A percentile compares a stretch with the other conserved stretches of the same genome.
phyloP scores from a whole-genome alignment of 106 monocot genomes.

The Dendrobium catenatum region DNA sequence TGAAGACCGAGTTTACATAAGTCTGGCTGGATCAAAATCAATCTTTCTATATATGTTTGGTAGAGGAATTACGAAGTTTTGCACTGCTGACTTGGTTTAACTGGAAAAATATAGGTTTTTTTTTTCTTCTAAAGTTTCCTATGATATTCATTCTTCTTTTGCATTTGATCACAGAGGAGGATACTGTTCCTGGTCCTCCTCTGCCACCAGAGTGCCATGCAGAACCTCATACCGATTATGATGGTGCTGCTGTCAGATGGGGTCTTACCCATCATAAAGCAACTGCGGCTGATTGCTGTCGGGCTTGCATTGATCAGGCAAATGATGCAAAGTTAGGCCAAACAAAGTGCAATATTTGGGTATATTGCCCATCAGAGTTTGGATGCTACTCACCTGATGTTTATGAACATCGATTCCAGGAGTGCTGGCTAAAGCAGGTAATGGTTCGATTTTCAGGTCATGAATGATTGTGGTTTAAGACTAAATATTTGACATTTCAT shows the following conservation, averaged over 20 bases:
- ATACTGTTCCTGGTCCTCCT: constrained; percentile 35
- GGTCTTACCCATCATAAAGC: constrained; percentile 55
- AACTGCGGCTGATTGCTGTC: constrained; percentile 63
- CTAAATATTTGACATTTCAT: neutral
- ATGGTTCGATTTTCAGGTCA: neutral
- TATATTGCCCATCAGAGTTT: constrained; percentile 55
- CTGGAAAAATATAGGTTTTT: neutral
- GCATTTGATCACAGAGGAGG: constrained; percentile 20
- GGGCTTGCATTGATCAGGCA: constrained; percentile 56
- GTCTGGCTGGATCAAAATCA: neutral
- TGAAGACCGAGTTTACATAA: neutral
- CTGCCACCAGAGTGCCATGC: constrained; percentile 40
- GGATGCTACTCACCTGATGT: constrained; percentile 54
- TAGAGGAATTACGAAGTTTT: neutral
- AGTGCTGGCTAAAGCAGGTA: constrained; percentile 70
- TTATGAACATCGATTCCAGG: constrained; percentile 57
- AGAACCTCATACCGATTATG: constrained; percentile 54
- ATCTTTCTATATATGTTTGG: neutral
- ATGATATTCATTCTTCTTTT: neutral
- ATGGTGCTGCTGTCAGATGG: constrained; percentile 57
- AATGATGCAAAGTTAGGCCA: constrained; percentile 40
- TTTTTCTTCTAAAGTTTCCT: neutral
- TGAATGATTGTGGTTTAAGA: neutral
- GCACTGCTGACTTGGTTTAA: neutral
- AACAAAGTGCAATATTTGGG: constrained; percentile 59